Evolutionary conservation across 176 grass and related monocot species (phyloP), one percentile per base, ranked within the genome.

Genomic region (Rhynchospora pubera): DNA sequence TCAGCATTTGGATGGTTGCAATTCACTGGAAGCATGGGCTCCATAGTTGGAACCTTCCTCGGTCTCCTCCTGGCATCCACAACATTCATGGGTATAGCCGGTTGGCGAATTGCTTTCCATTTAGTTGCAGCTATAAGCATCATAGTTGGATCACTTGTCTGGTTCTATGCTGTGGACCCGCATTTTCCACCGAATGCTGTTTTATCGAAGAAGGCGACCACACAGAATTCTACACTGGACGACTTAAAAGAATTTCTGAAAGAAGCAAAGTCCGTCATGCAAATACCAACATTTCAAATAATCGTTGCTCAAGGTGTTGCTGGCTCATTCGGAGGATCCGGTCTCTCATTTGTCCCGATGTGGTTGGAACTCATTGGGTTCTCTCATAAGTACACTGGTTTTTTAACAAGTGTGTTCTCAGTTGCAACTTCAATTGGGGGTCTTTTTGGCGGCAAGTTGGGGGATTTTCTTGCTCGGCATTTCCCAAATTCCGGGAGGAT

Each of bases 81-180:
- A 12, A 87, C 91, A 4, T 2, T 97, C 70, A 72, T 93, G 7
- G 94, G 91, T 34, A 85, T 97, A 5, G 87, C 82, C 0, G 91
- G 91, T 10, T 93, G 94, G 94, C 77, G 94, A 79, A 70, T 97
- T 16, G 91, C 94, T 9, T 97, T 97, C 85, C 94, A 91, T 72
- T 71, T 97, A 9, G 89, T 97, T 10, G 87, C 89, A 0, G 10
- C 82, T 57, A 71, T 93, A 76, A 97, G 94, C 14, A 80, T 85
- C 19, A 8, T 90, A 0, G 89, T 97, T 3, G 91, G 94, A 59
- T 32, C 68, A 0, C 82, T 97, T 0, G 18, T 91, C 18, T 84
- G 87, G 86, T 65, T 84, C 46, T 94, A 91, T 67, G 87, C 87
- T 0, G 55, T 87, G 14, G 90, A 92, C 74, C 90, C 87, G 14